A percentile compares a stretch with the other conserved stretches of the same genome.
phyloP scores from a whole-genome alignment of 176 grass and related monocot species.

The Musa troglodytarum region DNA sequence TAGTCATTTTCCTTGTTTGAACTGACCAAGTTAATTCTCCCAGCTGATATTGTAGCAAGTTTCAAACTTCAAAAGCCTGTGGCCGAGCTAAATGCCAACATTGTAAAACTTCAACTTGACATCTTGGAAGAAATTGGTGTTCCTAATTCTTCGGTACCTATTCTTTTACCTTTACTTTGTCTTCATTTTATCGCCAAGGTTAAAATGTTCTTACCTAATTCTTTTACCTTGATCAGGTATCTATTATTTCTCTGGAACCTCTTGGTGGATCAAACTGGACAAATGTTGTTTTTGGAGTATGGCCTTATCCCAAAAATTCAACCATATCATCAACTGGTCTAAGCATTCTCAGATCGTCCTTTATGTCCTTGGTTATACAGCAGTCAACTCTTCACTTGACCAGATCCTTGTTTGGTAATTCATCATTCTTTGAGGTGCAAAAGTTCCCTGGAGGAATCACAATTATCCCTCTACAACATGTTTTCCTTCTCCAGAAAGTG shows the following conservation, averaged over 20 bases:
- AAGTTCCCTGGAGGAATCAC: constrained; percentile 89
- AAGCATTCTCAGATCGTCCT: constrained; percentile 71
- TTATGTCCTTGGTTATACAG: constrained; percentile 57
- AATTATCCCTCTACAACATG: constrained; percentile 76
- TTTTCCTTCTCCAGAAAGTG: constrained; percentile 67
- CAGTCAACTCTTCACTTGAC: constrained; percentile 74
- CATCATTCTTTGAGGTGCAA: constrained; percentile 57
- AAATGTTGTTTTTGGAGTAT: constrained; percentile 68
- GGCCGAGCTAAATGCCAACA: constrained; percentile 43
- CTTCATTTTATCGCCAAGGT: background rate
- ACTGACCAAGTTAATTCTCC: constrained; percentile 12
- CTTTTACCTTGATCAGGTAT: constrained; percentile 37
- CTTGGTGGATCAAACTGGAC: constrained; percentile 53
- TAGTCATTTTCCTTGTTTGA: background rate
- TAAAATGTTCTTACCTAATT: background rate
- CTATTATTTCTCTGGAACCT: constrained; percentile 52
- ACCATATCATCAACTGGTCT: constrained; percentile 52
- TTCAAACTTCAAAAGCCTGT: constrained; percentile 66
- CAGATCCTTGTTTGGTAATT: constrained; percentile 51
- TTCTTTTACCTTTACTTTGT: constrained; percentile 22
- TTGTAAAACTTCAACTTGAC: constrained; percentile 67
- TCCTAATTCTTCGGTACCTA: constrained; percentile 58
- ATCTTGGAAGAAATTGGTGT: constrained; percentile 82
- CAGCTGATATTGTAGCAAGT: constrained; percentile 78
- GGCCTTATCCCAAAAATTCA: constrained; percentile 61